phyloP scores from a whole-genome alignment of 2,329 filamentous ascomycete genomes.

The Whalleya microplaca region DNA sequence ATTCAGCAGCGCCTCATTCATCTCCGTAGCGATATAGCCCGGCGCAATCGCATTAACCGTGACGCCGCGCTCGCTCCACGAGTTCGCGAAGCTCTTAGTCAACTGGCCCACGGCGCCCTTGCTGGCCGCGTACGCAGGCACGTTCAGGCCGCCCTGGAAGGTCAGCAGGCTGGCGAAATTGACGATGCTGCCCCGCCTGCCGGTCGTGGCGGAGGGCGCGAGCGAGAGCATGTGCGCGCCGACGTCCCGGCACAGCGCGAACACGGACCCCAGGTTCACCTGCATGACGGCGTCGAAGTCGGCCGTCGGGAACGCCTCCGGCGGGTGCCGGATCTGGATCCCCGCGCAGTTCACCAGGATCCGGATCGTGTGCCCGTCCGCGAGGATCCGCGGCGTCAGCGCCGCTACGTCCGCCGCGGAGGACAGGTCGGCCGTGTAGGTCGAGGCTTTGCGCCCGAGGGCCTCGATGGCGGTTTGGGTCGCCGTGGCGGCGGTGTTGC shows the following conservation, averaged over 20 bases:
- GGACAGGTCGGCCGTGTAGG: conserved; percentile 73
- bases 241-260: conserved; percentile 76
- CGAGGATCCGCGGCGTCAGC: conserved; percentile 64
- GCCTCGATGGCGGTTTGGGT: conserved; percentile 67
- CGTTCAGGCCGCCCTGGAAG: conserved; percentile 86
- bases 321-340: conserved; percentile 79
- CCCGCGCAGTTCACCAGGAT: conserved; percentile 87
- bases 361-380: conserved; percentile 67
- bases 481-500: conserved; percentile 44
- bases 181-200: conserved; percentile 73
- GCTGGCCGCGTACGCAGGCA: conserved; percentile 83
- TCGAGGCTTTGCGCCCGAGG: conserved; percentile 66
- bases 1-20: conserved; percentile 83
- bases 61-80: conserved; percentile 80
- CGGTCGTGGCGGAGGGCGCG: conserved; percentile 48
- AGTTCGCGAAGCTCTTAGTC: conserved; percentile 83
- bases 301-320: conserved; percentile 72
- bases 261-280: conserved; percentile 84
- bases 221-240: conserved; percentile 77
- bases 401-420: conserved; percentile 61
- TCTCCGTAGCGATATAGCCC: conserved; percentile 91
- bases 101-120: conserved; percentile 86
- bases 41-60: conserved; percentile 89
- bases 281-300: conserved; percentile 85
- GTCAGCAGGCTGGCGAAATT: conserved; percentile 82